phyloP scores from a whole-genome alignment of 2,329 filamentous ascomycete species.

The Venturia nashicola region DNA sequence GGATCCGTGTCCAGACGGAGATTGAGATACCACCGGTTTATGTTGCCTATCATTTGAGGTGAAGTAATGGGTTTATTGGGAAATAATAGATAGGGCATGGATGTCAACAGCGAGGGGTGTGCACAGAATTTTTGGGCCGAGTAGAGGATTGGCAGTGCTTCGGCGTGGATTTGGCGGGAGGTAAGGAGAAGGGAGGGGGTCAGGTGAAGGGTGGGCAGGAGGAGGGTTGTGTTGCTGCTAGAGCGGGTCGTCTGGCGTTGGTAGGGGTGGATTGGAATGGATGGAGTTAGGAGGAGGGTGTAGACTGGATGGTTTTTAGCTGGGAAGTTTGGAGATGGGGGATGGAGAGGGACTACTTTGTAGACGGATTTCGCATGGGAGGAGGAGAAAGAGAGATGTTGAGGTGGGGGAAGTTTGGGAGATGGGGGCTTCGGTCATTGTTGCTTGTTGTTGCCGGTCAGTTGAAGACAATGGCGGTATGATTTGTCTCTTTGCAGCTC shows the following conservation, averaged over 20 bases:
- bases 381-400: constrained; percentile 23
- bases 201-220: constrained; percentile 16
- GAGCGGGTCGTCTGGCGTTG: constrained; percentile 16
- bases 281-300: background rate
- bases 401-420: background rate
- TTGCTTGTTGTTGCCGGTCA: background rate
- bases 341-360: constrained; percentile 35
- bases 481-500: background rate
- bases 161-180: constrained; percentile 27
- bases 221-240: constrained; percentile 12
- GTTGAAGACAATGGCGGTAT: too few species aligned
- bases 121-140: constrained; percentile 37
- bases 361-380: constrained; percentile 49
- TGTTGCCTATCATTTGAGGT: constrained; percentile 20
- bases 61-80: constrained; percentile 25
- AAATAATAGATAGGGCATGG: constrained; percentile 29
- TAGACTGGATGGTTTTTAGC: background rate
- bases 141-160: constrained; percentile 35
- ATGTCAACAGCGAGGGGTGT: constrained; percentile 32
- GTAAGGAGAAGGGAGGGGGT: constrained; percentile 29
- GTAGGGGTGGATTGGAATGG: constrained; percentile 11
- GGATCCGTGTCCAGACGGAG: constrained; percentile 39
- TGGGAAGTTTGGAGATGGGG: constrained; percentile 17
- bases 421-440: background rate
- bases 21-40: constrained; percentile 32